These are phyloP conservation scores for Xylariaceae sp. DNA, from an alignment of 2,329 filamentous ascomycete species.

Conservation along the genomic window DNA sequence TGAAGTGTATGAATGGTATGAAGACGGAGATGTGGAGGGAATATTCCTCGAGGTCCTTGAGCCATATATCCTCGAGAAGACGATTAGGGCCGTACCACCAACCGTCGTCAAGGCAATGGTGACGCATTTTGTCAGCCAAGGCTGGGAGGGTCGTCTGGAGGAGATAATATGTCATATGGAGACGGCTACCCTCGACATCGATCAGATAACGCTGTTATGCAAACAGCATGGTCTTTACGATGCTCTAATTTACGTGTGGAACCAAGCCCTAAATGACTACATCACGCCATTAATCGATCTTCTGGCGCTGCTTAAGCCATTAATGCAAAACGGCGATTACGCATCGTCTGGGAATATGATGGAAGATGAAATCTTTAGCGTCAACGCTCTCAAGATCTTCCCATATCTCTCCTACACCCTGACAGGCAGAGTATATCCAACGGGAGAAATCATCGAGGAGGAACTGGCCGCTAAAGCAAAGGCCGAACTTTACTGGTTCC, in stretches of 20 bases:
- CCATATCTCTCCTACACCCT: conserved; percentile 92
- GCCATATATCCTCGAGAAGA: conserved; percentile 81
- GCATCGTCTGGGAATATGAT: conserved; percentile 60
- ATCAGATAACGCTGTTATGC: conserved; percentile 89
- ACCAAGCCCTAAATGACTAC: conserved; percentile 85
- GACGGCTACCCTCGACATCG: conserved; percentile 88
- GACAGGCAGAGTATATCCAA: conserved; percentile 91
- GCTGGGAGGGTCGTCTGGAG: conserved; percentile 80
- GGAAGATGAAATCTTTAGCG: conserved; percentile 66
- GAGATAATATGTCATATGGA: conserved; percentile 95
- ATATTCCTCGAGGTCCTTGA: conserved; percentile 90
- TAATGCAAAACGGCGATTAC: conserved; percentile 63
- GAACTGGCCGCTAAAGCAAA: conserved; percentile 79
- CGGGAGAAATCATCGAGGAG: conserved; percentile 76
- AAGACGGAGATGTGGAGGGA: conserved; percentile 74
- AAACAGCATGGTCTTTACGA: conserved; percentile 93
- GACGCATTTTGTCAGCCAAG: conserved; percentile 77
- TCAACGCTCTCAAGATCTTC: conserved; percentile 88
- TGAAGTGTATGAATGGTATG: conserved; percentile 88
- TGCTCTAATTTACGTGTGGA: conserved; percentile 96
- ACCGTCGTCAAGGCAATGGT: conserved; percentile 86
- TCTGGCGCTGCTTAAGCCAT: conserved; percentile 68
- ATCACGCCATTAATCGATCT: conserved; percentile 90
- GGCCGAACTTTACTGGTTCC: conserved; percentile 86
- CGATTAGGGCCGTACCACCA: conserved; percentile 78